Conservation (phyloP, 768 basidiomycete genomes). For the Leccinellum rugosiceps region DNA sequence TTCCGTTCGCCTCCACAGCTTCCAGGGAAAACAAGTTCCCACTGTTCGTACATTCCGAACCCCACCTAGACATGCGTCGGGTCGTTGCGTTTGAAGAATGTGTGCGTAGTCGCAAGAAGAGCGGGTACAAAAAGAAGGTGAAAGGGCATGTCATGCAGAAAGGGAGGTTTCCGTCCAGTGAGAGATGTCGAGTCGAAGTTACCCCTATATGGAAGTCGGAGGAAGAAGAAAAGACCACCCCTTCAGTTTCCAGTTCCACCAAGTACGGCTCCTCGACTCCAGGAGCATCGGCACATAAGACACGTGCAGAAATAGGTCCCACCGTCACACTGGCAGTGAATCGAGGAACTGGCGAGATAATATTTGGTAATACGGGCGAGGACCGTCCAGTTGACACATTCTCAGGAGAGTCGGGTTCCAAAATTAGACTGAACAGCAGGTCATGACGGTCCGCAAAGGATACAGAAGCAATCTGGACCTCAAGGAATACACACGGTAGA, state of each 20-base stretch:
- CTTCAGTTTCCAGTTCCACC: constrained; percentile 56
- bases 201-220: constrained; percentile 40
- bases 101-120: constrained; percentile 51
- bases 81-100: constrained; percentile 25
- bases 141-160: constrained; percentile 45
- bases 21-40: constrained; percentile 61
- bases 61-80: constrained; percentile 27
- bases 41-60: constrained; percentile 38
- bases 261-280: constrained; percentile 44
- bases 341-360: constrained; percentile 45
- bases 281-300: constrained; percentile 44
- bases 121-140: constrained; percentile 45
- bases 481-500: constrained; percentile 51
- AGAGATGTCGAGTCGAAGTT: constrained; percentile 13
- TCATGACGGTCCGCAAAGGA: constrained; percentile 55
- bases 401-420: constrained; percentile 18
- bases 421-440: constrained; percentile 40
- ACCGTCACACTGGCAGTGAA: constrained; percentile 46
- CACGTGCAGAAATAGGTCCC: constrained; percentile 47
- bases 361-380: constrained; percentile 26
- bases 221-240: constrained; percentile 41
- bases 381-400: constrained; percentile 3
- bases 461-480: constrained; percentile 41
- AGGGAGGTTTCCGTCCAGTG: constrained; percentile 37
- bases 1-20: constrained; percentile 45